Percentiles rank a stretch among this genome's conserved stretches.
These are phyloP conservation scores for Sarocladium strictum DNA, from an alignment of 2,329 filamentous ascomycete genomes.

Conservation along the genomic window DNA sequence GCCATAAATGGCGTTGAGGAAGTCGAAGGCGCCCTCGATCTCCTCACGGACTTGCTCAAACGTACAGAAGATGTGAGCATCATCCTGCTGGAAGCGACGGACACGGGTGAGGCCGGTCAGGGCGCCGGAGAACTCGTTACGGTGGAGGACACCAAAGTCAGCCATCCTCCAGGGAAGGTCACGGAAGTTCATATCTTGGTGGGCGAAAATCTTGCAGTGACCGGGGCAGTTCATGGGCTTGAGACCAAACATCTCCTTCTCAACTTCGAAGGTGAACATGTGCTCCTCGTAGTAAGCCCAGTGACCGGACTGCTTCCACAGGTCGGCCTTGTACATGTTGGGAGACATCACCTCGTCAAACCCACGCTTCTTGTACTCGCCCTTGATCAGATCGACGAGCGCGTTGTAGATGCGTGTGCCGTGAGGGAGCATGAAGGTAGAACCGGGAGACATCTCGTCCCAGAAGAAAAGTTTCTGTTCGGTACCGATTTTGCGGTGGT, in stretches of 20 bases:
- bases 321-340: slow-evolving; percentile 85
- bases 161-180: slow-evolving; percentile 89
- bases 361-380: slow-evolving; percentile 86
- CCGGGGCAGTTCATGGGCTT: slow-evolving; percentile 99
- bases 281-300: slow-evolving; percentile 84
- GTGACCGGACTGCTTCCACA: slow-evolving; percentile 95
- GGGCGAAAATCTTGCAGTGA: slow-evolving; percentile 82
- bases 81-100: slow-evolving; percentile 91
- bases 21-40: slow-evolving; percentile 81
- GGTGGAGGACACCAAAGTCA: slow-evolving; percentile 91
- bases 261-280: slow-evolving; percentile 71
- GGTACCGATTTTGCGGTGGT: slow-evolving; percentile 87
- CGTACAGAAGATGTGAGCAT: slow-evolving; percentile 88
- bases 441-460: slow-evolving; percentile 87
- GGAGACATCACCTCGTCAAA: slow-evolving; percentile 95
- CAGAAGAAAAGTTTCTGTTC: slow-evolving; percentile 99
- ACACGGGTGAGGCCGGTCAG: slow-evolving; percentile 87
- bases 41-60: slow-evolving; percentile 33
- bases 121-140: slow-evolving; percentile 92
- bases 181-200: slow-evolving; percentile 74
- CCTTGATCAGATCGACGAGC: slow-evolving; percentile 71
- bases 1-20: slow-evolving; percentile 68
- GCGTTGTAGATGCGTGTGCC: slow-evolving; percentile 92
- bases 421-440: slow-evolving; percentile 86
- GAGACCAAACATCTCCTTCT: slow-evolving; percentile 67